Evolutionary conservation across 2,329 filamentous ascomycete species (phyloP).

Genomic region (Trichoderma sp.): DNA sequence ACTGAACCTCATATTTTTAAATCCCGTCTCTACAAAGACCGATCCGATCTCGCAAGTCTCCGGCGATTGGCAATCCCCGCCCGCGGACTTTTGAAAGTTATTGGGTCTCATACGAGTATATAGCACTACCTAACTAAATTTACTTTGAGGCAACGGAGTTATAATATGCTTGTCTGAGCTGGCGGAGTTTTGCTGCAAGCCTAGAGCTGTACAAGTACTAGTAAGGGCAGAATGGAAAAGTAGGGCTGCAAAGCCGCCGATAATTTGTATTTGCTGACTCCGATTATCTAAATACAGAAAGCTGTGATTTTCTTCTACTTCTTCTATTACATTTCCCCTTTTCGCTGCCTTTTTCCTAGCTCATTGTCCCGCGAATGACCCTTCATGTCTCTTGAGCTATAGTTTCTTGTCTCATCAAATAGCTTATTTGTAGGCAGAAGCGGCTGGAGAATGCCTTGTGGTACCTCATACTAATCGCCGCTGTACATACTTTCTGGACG

Average conservation of each 20-base stretch:
- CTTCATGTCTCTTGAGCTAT: neutral
- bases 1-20: neutral
- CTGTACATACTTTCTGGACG: neutral
- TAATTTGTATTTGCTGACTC: neutral
- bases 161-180: neutral
- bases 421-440: neutral
- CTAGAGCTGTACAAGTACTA: neutral
- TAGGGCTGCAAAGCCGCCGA: neutral
- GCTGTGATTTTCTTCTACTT: neutral
- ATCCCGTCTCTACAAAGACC: neutral
- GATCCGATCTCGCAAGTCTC: neutral
- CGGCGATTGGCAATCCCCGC: constrained; percentile 5
- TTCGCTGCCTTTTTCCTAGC: neutral
- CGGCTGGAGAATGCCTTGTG: neutral
- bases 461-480: neutral
- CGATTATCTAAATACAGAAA: neutral
- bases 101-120: neutral
- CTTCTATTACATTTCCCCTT: neutral
- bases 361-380: neutral
- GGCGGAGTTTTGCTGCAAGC: constrained; percentile 6
- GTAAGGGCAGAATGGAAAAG: neutral
- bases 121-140: neutral
- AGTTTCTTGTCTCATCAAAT: neutral
- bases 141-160: neutral
- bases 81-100: constrained; percentile 11